Conservation (phyloP, 192 early-diverging fungal species). For the Coemansia sp. region DNA sequence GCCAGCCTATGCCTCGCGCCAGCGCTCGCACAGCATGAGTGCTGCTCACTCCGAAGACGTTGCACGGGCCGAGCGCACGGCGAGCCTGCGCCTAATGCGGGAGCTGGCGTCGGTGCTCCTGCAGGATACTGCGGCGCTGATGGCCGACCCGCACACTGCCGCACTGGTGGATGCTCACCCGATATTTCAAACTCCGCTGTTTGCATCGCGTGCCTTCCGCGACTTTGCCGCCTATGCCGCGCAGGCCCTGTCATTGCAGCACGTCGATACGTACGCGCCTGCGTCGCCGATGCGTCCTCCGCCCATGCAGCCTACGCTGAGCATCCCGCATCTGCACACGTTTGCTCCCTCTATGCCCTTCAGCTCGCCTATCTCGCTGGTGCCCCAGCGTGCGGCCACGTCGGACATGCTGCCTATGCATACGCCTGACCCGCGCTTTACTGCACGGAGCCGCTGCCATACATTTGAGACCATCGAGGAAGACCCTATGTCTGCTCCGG, state of each 20-base stretch:
- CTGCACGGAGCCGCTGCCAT: constrained; percentile 22
- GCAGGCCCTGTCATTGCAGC: constrained; percentile 50
- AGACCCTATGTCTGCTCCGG: constrained; percentile 15
- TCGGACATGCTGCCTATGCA: constrained; percentile 28
- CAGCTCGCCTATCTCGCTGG: constrained; percentile 9
- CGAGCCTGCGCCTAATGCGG: constrained; percentile 48
- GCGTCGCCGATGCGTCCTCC: constrained; percentile 9
- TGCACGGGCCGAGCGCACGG: constrained; percentile 43
- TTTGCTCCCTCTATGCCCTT: constrained; percentile 4
- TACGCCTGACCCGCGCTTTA: constrained; percentile 7
- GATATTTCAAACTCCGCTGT: constrained; percentile 45
- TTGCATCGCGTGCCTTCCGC: constrained; percentile 49
- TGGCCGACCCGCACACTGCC: constrained; percentile 38
- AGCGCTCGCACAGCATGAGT: constrained; percentile 51
- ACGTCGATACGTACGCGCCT: constrained; percentile 20
- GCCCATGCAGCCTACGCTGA: constrained; percentile 12
- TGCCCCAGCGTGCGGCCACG: constrained; percentile 15
- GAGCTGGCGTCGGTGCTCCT: constrained; percentile 49
- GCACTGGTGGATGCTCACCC: constrained; percentile 33
- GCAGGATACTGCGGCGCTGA: constrained; percentile 46
- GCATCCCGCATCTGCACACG: constrained; percentile 4
- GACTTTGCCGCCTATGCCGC: constrained; percentile 45
- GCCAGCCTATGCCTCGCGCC: constrained; percentile 26
- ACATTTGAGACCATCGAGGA: constrained; percentile 53
- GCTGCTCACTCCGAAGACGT: constrained; percentile 47